Evolutionary conservation across 1,284 basidiomycete genomes (phyloP), one percentile per base, ranked within the genome.

Genomic region (Fomitopsis schrenkii): DNA sequence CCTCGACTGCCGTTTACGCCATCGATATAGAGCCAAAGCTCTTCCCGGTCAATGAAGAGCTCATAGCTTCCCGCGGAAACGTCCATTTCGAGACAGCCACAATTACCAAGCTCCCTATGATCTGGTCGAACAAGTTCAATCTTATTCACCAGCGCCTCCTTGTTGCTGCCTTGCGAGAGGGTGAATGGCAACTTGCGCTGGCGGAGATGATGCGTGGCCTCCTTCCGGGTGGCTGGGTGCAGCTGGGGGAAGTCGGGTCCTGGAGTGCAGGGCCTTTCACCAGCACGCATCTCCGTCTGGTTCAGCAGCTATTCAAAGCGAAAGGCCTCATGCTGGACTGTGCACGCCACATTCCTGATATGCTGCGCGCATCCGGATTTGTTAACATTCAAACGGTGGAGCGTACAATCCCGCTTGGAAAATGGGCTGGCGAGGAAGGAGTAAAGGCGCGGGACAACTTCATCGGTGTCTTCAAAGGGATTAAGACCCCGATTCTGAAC

Each of bases 91-190:
- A 58, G 33, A 48, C 62, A 36, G 64, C 59, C 2, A 67, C 67
- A 6, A 62, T 68, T 40, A 65, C 64, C 1, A 35, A 60, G 9
- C 64, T 74, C 1, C 72, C 72, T 9, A 15, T 36, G 1, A 67
- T 66, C 1, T 72, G 70, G 72, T 58, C 46, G 14, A 56, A 64
- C 65, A 63, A 45, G 5, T 73, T 73, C 63, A 60, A 62, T 22
- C 64, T 74, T 22, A 64, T 72, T 35, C 66, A 73, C 63, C 72
- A 73, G 57, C 67, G 72, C 5, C 68, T 73, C 46, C 66, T 74
- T 33, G 59, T 70, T 2, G 63, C 66, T 14, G 71, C 67, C 0
- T 42, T 70, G 60, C 55, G 57, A 57, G 40, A 15, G 19, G 6
- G 44, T 0, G 60, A 70, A 46, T 74, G 73, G 73, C 50, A 57